These are phyloP conservation scores for Aleurites moluccanus DNA, from an alignment of 441 rosid genomes.

Conservation along the genomic window DNA sequence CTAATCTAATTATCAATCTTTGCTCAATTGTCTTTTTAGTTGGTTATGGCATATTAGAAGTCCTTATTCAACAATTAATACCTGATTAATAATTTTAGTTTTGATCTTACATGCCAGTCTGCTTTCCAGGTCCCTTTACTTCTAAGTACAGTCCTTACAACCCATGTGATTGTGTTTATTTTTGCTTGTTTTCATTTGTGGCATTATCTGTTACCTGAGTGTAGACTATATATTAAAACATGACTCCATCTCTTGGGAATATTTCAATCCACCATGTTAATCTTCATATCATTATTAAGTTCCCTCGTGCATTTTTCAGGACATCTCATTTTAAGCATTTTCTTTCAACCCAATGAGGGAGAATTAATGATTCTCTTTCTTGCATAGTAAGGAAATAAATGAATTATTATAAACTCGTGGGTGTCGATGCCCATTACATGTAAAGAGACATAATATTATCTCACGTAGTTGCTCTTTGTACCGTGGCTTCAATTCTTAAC, in stretches of 20 bases:
- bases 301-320: slow-evolving; percentile 3
- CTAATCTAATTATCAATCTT: slow-evolving; percentile 32
- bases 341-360: slow-evolving; percentile 1
- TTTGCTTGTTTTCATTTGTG: slow-evolving; percentile 20
- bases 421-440: background rate
- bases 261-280: background rate
- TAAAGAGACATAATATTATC: background rate
- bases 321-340: background rate
- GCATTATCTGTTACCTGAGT: slow-evolving; percentile 20
- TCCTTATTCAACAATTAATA: slow-evolving; percentile 10
- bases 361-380: background rate
- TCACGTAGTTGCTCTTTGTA: background rate
- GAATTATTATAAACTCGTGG: background rate
- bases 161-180: slow-evolving; percentile 32
- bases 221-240: background rate
- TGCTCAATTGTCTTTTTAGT: slow-evolving; percentile 28
- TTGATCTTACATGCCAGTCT: slow-evolving; percentile 21
- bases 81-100: slow-evolving; percentile 21
- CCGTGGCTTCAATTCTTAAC: background rate
- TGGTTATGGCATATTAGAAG: slow-evolving; percentile 15
- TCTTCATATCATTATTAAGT: background rate
- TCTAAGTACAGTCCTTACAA: slow-evolving; percentile 25
- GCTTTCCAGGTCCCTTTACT: slow-evolving; percentile 15
- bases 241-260: background rate
- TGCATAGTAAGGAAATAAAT: background rate